phyloP scores from a whole-genome alignment of 768 basidiomycete genomes.

The Xerocomellus chrysenteron region DNA sequence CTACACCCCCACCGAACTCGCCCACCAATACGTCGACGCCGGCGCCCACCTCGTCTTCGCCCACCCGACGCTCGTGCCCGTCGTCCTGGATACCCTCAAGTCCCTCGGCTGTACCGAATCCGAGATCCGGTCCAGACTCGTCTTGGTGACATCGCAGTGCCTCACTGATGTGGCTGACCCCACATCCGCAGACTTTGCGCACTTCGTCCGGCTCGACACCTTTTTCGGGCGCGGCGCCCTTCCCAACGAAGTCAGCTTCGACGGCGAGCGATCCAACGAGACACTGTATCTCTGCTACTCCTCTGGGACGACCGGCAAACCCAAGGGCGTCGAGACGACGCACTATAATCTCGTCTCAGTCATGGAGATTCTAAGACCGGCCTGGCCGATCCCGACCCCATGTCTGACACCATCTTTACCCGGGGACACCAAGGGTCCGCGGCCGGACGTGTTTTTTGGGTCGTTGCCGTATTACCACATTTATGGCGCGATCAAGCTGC shows the following conservation, averaged over 20 bases:
- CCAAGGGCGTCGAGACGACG: slow-evolving; percentile 72
- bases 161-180: slow-evolving; percentile 28
- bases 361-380: slow-evolving; percentile 45
- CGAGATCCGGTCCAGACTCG: slow-evolving; percentile 52
- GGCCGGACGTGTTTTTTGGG: slow-evolving; percentile 51
- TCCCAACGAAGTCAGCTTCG: slow-evolving; percentile 52
- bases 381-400: slow-evolving; percentile 41
- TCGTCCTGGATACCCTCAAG: slow-evolving; percentile 58
- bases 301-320: slow-evolving; percentile 72
- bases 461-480: slow-evolving; percentile 63
- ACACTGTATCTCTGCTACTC: slow-evolving; percentile 66
- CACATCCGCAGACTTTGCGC: slow-evolving; percentile 34
- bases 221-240: slow-evolving; percentile 53
- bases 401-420: slow-evolving; percentile 23
- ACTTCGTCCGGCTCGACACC: slow-evolving; percentile 43
- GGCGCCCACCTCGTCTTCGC: slow-evolving; percentile 61
- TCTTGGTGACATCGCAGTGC: slow-evolving; percentile 57
- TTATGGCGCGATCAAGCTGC: slow-evolving; percentile 58
- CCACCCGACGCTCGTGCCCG: slow-evolving; percentile 56
- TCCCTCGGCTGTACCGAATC: slow-evolving; percentile 44
- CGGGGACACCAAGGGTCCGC: slow-evolving; percentile 7
- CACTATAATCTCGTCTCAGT: slow-evolving; percentile 68
- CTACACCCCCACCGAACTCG: slow-evolving; percentile 68
- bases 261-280: slow-evolving; percentile 51
- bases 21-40: slow-evolving; percentile 69